These are phyloP conservation scores for Neonectria sp. DNA, from an alignment of 2,329 filamentous ascomycete genomes.

Conservation along the genomic window DNA sequence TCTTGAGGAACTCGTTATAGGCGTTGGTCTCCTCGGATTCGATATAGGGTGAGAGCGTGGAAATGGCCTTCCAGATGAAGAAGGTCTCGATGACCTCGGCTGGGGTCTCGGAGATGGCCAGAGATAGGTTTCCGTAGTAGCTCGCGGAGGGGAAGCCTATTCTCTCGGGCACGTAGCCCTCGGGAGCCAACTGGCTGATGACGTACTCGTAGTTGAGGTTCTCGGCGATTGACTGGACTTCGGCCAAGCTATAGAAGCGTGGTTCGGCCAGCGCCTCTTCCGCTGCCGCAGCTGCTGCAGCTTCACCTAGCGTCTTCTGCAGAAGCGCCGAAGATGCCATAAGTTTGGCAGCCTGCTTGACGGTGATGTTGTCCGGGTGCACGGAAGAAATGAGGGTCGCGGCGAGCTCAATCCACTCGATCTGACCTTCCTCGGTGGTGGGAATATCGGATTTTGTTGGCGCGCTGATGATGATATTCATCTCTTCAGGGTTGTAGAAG, in stretches of 20 bases:
- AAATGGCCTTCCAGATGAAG: slow-evolving; percentile 75
- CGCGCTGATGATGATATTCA: neutral
- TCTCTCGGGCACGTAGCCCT: slow-evolving; percentile 55
- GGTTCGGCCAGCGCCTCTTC: neutral
- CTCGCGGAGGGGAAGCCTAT: slow-evolving; percentile 68
- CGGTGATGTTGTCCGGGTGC: slow-evolving; percentile 24
- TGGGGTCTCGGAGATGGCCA: slow-evolving; percentile 67
- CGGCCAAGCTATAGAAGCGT: neutral
- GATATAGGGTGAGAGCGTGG: slow-evolving; percentile 66
- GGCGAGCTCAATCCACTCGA: slow-evolving; percentile 18
- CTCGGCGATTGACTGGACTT: slow-evolving; percentile 9
- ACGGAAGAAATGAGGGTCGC: slow-evolving; percentile 18
- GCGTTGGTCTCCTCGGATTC: slow-evolving; percentile 74
- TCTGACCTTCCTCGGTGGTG: neutral
- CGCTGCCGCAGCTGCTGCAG: neutral
- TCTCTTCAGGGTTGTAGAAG: slow-evolving; percentile 17
- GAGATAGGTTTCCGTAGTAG: slow-evolving; percentile 72
- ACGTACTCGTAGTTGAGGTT: slow-evolving; percentile 32
- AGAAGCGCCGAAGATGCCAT: neutral
- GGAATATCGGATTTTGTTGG: neutral
- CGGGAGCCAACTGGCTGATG: slow-evolving; percentile 26
- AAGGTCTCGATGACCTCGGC: slow-evolving; percentile 73
- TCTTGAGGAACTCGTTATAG: slow-evolving; percentile 72
- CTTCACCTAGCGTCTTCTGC: neutral
- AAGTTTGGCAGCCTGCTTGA: neutral